phyloP scores from a whole-genome alignment of 2,329 filamentous ascomycete genomes.

The Aquanectria penicillioides region DNA sequence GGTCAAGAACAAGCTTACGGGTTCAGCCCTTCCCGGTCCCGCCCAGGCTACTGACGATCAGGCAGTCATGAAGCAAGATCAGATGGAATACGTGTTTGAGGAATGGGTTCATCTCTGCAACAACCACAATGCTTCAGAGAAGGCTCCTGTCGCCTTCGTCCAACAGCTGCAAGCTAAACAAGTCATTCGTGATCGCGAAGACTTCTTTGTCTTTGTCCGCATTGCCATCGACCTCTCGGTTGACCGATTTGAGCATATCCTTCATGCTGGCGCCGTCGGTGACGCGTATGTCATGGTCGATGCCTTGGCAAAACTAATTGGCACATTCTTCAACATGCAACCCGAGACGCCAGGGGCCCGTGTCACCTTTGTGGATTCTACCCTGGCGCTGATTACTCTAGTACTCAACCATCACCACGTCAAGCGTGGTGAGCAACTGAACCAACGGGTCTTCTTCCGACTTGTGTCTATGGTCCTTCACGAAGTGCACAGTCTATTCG shows the following conservation, averaged over 20 bases:
- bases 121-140: constrained; percentile 79
- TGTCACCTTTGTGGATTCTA: constrained; percentile 77
- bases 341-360: constrained; percentile 72
- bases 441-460: constrained; percentile 90
- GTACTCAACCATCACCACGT: constrained; percentile 88
- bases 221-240: constrained; percentile 83
- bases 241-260: constrained; percentile 78
- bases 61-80: constrained; percentile 71
- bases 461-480: constrained; percentile 86
- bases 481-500: constrained; percentile 70
- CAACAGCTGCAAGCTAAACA: constrained; percentile 82
- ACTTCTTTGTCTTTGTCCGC: constrained; percentile 82
- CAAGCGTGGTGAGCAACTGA: constrained; percentile 82
- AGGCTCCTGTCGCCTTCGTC: constrained; percentile 79
- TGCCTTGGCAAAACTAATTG: constrained; percentile 82
- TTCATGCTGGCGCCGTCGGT: constrained; percentile 67
- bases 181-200: constrained; percentile 78
- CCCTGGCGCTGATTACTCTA: constrained; percentile 80
- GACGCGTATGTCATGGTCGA: constrained; percentile 75
- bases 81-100: constrained; percentile 94
- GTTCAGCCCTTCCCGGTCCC: constrained; percentile 52
- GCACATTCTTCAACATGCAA: constrained; percentile 78
- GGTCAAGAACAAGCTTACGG: constrained; percentile 71
- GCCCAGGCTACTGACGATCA: constrained; percentile 61
- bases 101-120: constrained; percentile 91